Base-by-base conservation (phyloP, 2,329 filamentous ascomycete species). In the Sclerotinia minor region DNA sequence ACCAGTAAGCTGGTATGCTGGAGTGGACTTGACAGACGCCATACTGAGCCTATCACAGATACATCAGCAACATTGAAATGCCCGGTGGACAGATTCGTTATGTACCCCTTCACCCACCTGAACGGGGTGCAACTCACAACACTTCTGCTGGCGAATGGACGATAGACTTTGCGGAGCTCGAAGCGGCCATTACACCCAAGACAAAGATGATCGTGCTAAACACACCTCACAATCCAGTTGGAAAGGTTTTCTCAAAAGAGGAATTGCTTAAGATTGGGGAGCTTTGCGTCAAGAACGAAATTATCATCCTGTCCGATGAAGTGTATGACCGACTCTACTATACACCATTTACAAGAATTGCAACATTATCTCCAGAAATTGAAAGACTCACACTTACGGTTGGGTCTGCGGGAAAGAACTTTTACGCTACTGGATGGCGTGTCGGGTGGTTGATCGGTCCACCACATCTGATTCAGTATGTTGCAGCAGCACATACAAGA, bases 41-140 rank as follows among this genome's bases (percentile, higher is more conserved):
- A 38, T 45, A 32, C 71, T 74, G 47, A 74, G 11, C 35, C 24
- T 49, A 38, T 47, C 61, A 19, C 64, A 88, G 85, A 74, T 96
- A 98, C 79, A 96, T 99, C 73, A 93, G 90, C 83, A 99, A 99
- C 80, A 98, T 99, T 72, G 92, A 97, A 79, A 98, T 99, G 94
- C 89, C 95, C 0, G 95, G 95, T 64, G 95, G 95, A 73, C 96
- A 90, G 77, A 92, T 98, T 71, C 90, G 94, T 73, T 98, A 97
- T 77, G 94, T 98, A 32, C 94, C 95, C n/a, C 83, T 99, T 77
- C 91, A 95, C 70, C 94, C 95, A 38, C 95, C 95, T 13, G 84
- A 86, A 71, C 88, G 92, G 57, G 95, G 95, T 63, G 90, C 88
- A 5, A 87, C 84, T 50, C 86, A 89, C 79, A 96, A 92, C 0